Base-by-base conservation (phyloP, 2,329 filamentous ascomycete species). In the Fusarium beomiforme region DNA sequence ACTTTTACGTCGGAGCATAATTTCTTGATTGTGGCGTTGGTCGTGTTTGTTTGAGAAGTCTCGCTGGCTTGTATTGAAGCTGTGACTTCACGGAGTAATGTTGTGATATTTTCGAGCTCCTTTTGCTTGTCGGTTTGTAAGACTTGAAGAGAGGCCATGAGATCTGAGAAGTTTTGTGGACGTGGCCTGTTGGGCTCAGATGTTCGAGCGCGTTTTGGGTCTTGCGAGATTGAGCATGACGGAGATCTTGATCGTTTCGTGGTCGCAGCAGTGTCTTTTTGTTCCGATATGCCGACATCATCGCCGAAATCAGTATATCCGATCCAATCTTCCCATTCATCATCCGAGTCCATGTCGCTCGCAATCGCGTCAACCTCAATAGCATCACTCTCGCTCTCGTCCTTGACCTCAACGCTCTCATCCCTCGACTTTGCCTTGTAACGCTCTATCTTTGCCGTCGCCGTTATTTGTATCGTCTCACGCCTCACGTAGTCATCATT, bases 51-150 rank as follows among this genome's bases (percentile, higher is more conserved):
- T 6, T 66, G 53, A 0, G 23, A 11, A 0, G 44, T 5, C 14
- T 66, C 63, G 1, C 2, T 60, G 21, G 34, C 39, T 47, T 60
- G 44, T 7, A 66, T 37, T 19, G 53, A 66, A 24, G 29, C n/a
- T 23, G 36, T 31, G 1, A 59, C 19, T 2, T 66, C 23, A 11
- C 36, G 23, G 5, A 66, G 61, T 1, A 53, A 66, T 19, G 21
- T 21, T 2, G 39, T 51, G 13, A 51, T n/a, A 1, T 0, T 6
- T 3, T 51, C 33, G 4, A 66, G n/a, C 10, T 66, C 39, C 5
- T 60, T 66, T 3, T 39, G 29, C 17, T 60, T 60, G 4, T 37
- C 44, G 8, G 16, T 9, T 2, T 46, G 44, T 4, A 66, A n/a
- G 3, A n/a, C 23, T 11, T 59, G 33, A 2, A 46, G 37, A 1